Base-by-base conservation (phyloP, 345 rosid species). In the Alliaria petiolata region DNA sequence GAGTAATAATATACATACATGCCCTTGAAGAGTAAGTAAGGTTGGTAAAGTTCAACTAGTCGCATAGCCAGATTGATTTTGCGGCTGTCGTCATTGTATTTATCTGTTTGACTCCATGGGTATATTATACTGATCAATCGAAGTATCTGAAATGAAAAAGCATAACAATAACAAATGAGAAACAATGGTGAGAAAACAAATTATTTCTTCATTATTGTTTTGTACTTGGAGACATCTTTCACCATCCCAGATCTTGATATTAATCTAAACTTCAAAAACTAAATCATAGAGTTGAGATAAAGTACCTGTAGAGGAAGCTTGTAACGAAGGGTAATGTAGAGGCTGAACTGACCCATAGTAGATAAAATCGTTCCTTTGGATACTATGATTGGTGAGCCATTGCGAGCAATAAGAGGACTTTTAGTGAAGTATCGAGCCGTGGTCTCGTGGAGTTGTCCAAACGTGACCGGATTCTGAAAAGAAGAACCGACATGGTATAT, bases 401-500 rank as follows among this genome's bases (percentile, higher is more conserved):
- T 86, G 28, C 91, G 93, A 54, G 85, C 85, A 57, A 84, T 76
- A 87, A 92, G 83, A 4, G 99, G 97, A 6, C 79, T 86, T 39
- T 80, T 74, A 5, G 82, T 61, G 78, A 95, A 95, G 83, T 89
- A 85, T 11, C 64, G 64, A 38, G 79, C 67, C 1, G 78, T 80
- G 42, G 30, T 71, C 13, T 89, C 89, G 30, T 85, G 85, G 69
- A 93, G 84, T 38, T 85, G 33, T 8, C 7, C 8, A 69, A 82
- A 84, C 52, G 16, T 81, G 26, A 91, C 0, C 1, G 95, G 91
- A 56, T 88, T 85, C 70, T 86, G 71, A 13, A 76, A 39, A 7
- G 97, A 91, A 2, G 97, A 88, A 3, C 97, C 95, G 16, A 95
- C 80, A 11, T 95, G 99, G 45, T 91, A 91, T 57, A 95, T 85